Evolutionary conservation across 331 rosid species (phyloP).

Genomic region (Rosa hybrid): DNA sequence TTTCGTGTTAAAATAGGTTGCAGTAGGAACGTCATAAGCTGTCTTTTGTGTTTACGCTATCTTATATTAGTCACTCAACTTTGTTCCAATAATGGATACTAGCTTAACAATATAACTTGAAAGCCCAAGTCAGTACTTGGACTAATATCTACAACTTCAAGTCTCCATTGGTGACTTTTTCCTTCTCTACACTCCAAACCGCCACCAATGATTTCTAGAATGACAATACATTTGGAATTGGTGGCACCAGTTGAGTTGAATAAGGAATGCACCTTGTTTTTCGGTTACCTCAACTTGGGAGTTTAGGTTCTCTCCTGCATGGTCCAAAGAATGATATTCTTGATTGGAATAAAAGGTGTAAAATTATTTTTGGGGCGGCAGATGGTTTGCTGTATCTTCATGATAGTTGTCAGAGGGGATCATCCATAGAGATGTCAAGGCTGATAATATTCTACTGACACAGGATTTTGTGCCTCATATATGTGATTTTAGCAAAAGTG

Average conservation of each 20-base stretch:
- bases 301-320: constrained; percentile 72
- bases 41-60: too few relatives aligned
- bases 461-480: too few relatives aligned
- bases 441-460: too few relatives aligned
- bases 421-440: neutral
- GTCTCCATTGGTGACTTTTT: constrained; percentile 55
- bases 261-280: constrained; percentile 75
- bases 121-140: constrained; percentile 8
- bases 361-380: constrained; percentile 65
- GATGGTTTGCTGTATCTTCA: constrained; percentile 80
- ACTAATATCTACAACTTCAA: constrained; percentile 46
- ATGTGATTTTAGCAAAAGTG: too few relatives aligned
- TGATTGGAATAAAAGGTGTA: constrained; percentile 73
- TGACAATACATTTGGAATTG: constrained; percentile 71
- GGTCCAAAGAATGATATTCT: constrained; percentile 47
- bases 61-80: too few relatives aligned
- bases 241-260: constrained; percentile 67
- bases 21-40: too few relatives aligned
- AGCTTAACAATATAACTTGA: too few relatives aligned
- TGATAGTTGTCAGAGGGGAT: constrained; percentile 67
- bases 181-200: constrained; percentile 44
- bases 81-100: too few relatives aligned
- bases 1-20: too few relatives aligned
- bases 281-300: constrained; percentile 63
- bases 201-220: constrained; percentile 66